These are phyloP conservation scores for Yarrowia hollandica DNA, from an alignment of 805 yeast species.

Conservation along the genomic window DNA sequence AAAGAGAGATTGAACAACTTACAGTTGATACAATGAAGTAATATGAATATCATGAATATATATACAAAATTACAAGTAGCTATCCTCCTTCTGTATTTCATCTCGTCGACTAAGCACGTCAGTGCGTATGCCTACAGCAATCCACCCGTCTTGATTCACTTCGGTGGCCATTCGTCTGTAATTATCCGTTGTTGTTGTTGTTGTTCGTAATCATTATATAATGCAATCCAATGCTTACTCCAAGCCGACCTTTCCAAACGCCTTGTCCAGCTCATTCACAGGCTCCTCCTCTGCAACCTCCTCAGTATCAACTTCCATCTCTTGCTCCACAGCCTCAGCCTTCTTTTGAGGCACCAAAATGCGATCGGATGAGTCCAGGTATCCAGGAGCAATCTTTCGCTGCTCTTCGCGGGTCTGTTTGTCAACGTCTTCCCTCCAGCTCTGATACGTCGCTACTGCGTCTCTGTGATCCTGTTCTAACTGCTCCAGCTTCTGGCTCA, in stretches of 20 bases:
- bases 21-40: no score
- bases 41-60: no score
- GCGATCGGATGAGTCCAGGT: conserved; percentile 40
- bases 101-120: no score
- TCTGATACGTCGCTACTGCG: conserved; percentile 37
- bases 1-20: no score
- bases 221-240: not conserved
- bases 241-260: conserved; percentile 35
- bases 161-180: no score
- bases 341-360: conserved; percentile 37
- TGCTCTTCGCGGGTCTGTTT: conserved; percentile 35
- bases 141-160: no score
- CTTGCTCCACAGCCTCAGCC: not conserved
- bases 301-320: not conserved
- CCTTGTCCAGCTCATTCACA: conserved; percentile 36
- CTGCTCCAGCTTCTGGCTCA: conserved; percentile 39
- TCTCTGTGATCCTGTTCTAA: conserved; percentile 37
- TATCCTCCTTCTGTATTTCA: no score
- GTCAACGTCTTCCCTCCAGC: conserved; percentile 41
- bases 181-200: no score
- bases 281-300: not conserved
- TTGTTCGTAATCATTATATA: no score
- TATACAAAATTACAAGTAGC: no score
- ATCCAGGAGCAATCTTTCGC: conserved; percentile 48
- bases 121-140: no score